Evolutionary conservation across 2,329 filamentous ascomycete species (phyloP).

Genomic region (Pseudogymnoascus verrucosus): DNA sequence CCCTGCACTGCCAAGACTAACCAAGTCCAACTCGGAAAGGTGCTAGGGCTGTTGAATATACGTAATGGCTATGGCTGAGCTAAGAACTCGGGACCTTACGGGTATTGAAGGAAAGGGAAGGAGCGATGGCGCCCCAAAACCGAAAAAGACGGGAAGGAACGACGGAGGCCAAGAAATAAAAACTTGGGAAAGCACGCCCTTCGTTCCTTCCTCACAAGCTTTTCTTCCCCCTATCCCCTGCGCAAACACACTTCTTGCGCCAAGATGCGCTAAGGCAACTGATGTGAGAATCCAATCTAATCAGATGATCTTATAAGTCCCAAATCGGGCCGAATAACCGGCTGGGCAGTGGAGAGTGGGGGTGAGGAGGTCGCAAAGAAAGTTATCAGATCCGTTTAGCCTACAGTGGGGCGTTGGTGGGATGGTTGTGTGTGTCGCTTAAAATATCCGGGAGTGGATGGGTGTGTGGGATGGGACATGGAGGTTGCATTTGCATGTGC

Average conservation of each 20-base stretch:
- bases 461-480: not conserved
- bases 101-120: not conserved
- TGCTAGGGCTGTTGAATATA: not conserved
- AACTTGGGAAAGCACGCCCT: not conserved
- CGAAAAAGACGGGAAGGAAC: not conserved
- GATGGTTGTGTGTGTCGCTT: not conserved
- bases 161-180: not conserved
- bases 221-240: not conserved
- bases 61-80: not conserved
- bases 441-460: slow-evolving; percentile 7
- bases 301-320: slow-evolving; percentile 6
- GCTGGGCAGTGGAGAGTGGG: not conserved
- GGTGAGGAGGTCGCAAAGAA: not conserved
- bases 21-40: not conserved
- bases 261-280: not conserved
- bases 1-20: not conserved
- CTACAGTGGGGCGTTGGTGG: not conserved
- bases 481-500: slow-evolving; percentile 9
- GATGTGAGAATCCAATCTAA: slow-evolving; percentile 5
- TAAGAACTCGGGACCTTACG: not conserved
- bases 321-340: not conserved
- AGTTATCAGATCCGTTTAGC: slow-evolving; percentile 6
- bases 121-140: not conserved
- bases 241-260: not conserved
- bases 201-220: not conserved